Conservation (phyloP, 495 filamentous ascomycete species). For the Xylaria sp. region DNA sequence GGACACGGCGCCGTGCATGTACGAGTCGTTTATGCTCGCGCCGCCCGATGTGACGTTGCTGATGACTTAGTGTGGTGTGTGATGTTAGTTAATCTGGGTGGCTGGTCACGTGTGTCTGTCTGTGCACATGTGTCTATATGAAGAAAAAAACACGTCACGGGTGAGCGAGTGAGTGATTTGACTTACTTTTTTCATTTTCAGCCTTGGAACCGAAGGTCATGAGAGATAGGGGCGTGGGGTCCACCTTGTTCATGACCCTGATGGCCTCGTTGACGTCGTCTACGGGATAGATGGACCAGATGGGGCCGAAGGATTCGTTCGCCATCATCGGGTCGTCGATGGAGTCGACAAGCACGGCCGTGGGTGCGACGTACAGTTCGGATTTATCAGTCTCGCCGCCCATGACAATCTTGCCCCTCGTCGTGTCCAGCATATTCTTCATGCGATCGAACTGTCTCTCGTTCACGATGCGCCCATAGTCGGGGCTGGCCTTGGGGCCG, state of each 20-base stretch:
- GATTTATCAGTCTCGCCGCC: constrained; percentile 81
- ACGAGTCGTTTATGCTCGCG: constrained; percentile 81
- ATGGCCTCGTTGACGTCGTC: constrained; percentile 82
- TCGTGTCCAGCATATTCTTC: constrained; percentile 84
- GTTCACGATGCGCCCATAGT: constrained; percentile 83
- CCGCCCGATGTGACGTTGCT: constrained; percentile 75
- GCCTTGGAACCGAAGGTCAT: constrained; percentile 83
- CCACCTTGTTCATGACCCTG: constrained; percentile 72
- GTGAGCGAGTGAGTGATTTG: no score
- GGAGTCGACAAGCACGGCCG: constrained; percentile 77
- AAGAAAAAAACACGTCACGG: no score
- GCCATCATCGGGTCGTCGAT: constrained; percentile 76
- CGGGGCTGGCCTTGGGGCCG: constrained; percentile 74
- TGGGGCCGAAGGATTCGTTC: constrained; percentile 89
- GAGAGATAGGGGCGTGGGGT: constrained; percentile 80
- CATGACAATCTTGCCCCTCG: constrained; percentile 81
- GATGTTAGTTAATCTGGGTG: constrained; percentile 27
- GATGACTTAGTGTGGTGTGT: constrained; percentile 53
- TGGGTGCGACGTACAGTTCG: constrained; percentile 84
- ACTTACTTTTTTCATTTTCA: constrained; percentile 71
- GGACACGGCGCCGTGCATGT: constrained; percentile 77
- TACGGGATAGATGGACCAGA: constrained; percentile 80
- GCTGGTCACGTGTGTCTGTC: constrained; percentile 13
- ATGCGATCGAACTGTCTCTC: constrained; percentile 78
- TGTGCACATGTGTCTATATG: background rate